These are phyloP conservation scores for Pseudozyma pruni DNA, from an alignment of 1,284 basidiomycete species.

Conservation along the genomic window DNA sequence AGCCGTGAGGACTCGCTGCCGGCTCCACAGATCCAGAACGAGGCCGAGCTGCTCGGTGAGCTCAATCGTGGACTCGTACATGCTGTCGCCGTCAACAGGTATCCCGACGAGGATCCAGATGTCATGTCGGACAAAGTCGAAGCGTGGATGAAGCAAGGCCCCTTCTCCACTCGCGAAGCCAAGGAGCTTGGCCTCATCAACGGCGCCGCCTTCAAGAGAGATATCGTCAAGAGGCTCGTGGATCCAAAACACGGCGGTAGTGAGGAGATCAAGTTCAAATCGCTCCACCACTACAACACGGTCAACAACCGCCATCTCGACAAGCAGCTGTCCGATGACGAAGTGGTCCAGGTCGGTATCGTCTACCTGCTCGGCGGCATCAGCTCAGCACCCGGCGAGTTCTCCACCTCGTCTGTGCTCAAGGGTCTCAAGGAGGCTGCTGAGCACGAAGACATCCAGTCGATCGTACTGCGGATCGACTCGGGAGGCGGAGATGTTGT, in stretches of 20 bases:
- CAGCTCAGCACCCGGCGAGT: slow-evolving; percentile 56
- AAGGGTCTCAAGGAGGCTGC: slow-evolving; percentile 69
- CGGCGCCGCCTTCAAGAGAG: slow-evolving; percentile 66
- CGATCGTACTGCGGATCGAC: slow-evolving; percentile 69
- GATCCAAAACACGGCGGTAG: slow-evolving; percentile 50
- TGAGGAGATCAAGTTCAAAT: slow-evolving; percentile 54
- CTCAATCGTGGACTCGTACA: slow-evolving; percentile 56
- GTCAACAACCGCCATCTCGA: slow-evolving; percentile 45
- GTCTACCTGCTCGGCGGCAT: slow-evolving; percentile 69
- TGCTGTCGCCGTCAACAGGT: slow-evolving; percentile 58
- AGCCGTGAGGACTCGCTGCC: slow-evolving; percentile 55
- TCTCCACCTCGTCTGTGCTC: slow-evolving; percentile 67
- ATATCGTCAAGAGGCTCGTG: slow-evolving; percentile 58
- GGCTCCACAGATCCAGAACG: slow-evolving; percentile 55
- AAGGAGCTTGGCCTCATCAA: slow-evolving; percentile 66
- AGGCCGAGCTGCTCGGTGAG: slow-evolving; percentile 63
- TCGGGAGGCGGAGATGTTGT: slow-evolving; percentile 70
- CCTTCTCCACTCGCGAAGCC: slow-evolving; percentile 68
- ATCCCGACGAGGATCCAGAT: slow-evolving; percentile 41
- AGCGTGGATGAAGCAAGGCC: slow-evolving; percentile 65
- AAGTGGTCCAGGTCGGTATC: slow-evolving; percentile 67
- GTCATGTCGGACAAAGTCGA: slow-evolving; percentile 60
- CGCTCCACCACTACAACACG: slow-evolving; percentile 54
- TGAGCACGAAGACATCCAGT: slow-evolving; percentile 67
- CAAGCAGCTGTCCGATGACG: slow-evolving; percentile 55